Evolutionary conservation across 2,329 filamentous ascomycete genomes (phyloP), one percentile per base, ranked within the genome.

Genomic region (Didymella arachidicola): DNA sequence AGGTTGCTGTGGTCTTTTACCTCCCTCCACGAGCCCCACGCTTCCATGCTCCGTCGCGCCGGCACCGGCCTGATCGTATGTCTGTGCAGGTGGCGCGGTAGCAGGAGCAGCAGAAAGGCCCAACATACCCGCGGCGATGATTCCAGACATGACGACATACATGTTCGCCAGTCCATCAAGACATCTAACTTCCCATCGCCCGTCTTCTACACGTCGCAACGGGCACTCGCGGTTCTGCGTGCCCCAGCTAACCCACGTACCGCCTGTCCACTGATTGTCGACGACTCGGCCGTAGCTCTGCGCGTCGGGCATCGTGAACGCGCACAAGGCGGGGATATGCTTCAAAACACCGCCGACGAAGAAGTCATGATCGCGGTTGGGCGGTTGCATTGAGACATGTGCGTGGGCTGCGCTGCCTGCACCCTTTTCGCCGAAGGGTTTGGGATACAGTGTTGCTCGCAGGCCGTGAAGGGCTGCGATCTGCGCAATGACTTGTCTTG

Each of bases 111-210:
- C 73, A 1, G 71, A 64, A 2, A 91, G 65, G 0, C 89, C 89
- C 1, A 81, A 61, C 0, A 84, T 75, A 0, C 90, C 90, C 0
- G 85, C 85, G 0, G 81, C 81, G 0, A 92, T 69, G 0, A 92
- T 71, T 0, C 86, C 87, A 0, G 84, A 82, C 18, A 90, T 73
- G 0, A 85, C 89, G 1, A 96, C 76, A 71, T 95, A 96, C 53
- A 88, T 85, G 70, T 96, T 96, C 3, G 91, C 89, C 18, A 92
- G 77, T 0, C 91, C 92, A 69, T 96, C 92, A n/a, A 94, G 70
- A 53, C 84, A 86, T 70, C 92, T 89, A 22, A 96, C 67, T 76
- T 96, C 92, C 89, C 91, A 96, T 69, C 92, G 88, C 19, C 86
- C 87, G 2, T 75, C 79, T 3, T 80, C 79, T 46, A 92, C 84